Conservation (phyloP, 2,329 filamentous ascomycete species). For the Microdochium trichocladiopsis region DNA sequence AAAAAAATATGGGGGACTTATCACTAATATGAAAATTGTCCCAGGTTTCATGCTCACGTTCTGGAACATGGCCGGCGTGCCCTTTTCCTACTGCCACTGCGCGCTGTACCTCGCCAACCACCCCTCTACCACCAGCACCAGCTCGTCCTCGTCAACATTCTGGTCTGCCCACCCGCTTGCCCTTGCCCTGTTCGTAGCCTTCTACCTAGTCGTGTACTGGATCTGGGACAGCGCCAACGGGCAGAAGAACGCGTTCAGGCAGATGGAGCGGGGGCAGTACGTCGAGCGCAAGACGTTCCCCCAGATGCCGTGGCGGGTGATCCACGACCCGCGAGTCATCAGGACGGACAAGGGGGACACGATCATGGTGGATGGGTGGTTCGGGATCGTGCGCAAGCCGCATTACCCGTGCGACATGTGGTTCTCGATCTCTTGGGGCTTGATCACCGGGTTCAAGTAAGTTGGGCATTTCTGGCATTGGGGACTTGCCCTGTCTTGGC, state of each 20-base stretch:
- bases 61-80: conserved; percentile 80
- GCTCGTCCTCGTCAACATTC: conserved; percentile 32
- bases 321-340: conserved; percentile 68
- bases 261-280: conserved; percentile 58
- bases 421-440: conserved; percentile 70
- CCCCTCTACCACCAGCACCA: conserved; percentile 55
- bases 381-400: conserved; percentile 65
- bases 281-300: conserved; percentile 67
- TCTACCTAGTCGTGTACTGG: conserved; percentile 73
- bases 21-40: no score
- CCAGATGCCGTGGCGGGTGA: conserved; percentile 69
- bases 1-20: no score
- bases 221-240: conserved; percentile 78
- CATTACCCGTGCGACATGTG: conserved; percentile 77
- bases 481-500: neutral
- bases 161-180: conserved; percentile 51
- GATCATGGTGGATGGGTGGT: conserved; percentile 73
- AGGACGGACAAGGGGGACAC: conserved; percentile 60
- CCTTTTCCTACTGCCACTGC: conserved; percentile 77
- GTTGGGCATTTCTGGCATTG: neutral
- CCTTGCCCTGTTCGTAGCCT: conserved; percentile 51
- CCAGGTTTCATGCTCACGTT: conserved; percentile 87
- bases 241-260: conserved; percentile 79
- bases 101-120: conserved; percentile 75
- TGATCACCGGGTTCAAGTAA: conserved; percentile 68